Base-by-base conservation (phyloP, 1,139 yeast genomes). In the Geotrichum candidum region DNA sequence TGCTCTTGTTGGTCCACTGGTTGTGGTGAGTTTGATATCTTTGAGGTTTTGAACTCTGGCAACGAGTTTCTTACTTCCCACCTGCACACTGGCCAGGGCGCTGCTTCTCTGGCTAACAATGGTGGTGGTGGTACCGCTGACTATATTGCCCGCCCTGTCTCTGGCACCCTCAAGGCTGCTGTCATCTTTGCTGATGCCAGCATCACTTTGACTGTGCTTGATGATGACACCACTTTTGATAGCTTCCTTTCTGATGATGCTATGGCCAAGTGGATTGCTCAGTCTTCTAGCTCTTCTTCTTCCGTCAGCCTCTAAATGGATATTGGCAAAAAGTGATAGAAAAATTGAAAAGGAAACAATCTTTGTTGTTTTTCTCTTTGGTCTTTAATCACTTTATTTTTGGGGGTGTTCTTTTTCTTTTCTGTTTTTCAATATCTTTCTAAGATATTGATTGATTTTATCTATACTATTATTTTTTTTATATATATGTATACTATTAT, bases 1-100 rank as follows among this genome's bases (percentile, higher is more conserved):
- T 88, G 97, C 80, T 90, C 97, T 33, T 94, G 98, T 82, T 94
- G 99, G 99, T 74, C 84, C 68, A 83, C 96, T 51, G 98, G 98
- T 58, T 94, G 99, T 78, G 98, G 98, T 76, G 99, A 94, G 79
- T 81, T 92, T 68, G 99, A 94, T 75, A 79, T 90, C 65, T 92
- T 92, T 70, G 99, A 94, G 80, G 83, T 90, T 69, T 82, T 90
- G 73, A 76, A 78, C 67, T 70, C 89, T 46, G 96, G 96, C 67
- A 85, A 90, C 66, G 77, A 80, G 72, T 84, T 85, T 73, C 80
- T 92, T 75, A 87, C 89, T 71, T 79, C 90, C 65, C 96, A 92
- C 73, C 78, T 94, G 70, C 99, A 94, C 79, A 84, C 84, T 72
- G 90, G 90, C 71, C 97, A 91, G 81, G 96, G 95, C 70, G 41